Evolutionary conservation across 2,329 filamentous ascomycete species (phyloP).

Genomic region (Didymella segeticola): DNA sequence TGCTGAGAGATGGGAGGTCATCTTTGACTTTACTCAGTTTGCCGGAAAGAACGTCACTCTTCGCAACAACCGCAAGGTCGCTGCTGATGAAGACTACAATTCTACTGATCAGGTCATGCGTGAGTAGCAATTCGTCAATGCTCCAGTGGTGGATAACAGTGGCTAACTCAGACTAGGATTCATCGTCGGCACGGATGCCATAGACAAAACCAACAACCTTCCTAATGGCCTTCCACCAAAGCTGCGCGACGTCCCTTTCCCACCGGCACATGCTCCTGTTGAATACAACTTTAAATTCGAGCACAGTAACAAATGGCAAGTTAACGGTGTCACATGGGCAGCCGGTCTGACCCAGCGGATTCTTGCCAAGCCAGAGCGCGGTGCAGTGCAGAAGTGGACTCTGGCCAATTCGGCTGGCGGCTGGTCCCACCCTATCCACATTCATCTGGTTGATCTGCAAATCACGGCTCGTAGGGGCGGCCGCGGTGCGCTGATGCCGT

Average conservation of each 20-base stretch:
- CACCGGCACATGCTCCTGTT: slow-evolving; percentile 33
- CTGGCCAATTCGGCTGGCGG: slow-evolving; percentile 58
- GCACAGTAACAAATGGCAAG: slow-evolving; percentile 45
- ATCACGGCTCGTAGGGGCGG: slow-evolving; percentile 59
- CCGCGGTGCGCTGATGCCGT: slow-evolving; percentile 53
- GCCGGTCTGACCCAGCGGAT: slow-evolving; percentile 44
- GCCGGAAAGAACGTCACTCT: slow-evolving; percentile 59
- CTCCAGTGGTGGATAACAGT: background rate
- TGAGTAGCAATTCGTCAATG: background rate
- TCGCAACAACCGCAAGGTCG: slow-evolving; percentile 54
- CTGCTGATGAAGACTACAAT: slow-evolving; percentile 59
- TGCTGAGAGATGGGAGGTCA: slow-evolving; percentile 65
- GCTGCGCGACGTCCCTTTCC: slow-evolving; percentile 42
- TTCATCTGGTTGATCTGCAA: slow-evolving; percentile 66
- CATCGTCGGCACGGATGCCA: slow-evolving; percentile 52
- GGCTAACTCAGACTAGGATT: slow-evolving; percentile 34
- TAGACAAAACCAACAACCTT: slow-evolving; percentile 31
- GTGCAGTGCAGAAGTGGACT: slow-evolving; percentile 48
- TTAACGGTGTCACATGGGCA: slow-evolving; percentile 48
- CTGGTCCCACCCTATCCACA: slow-evolving; percentile 63
- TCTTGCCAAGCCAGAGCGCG: slow-evolving; percentile 43
- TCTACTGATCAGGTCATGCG: slow-evolving; percentile 52
- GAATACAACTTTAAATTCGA: slow-evolving; percentile 45
- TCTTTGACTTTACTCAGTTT: slow-evolving; percentile 64
- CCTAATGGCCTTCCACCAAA: slow-evolving; percentile 32